Evolutionary conservation across 2,329 filamentous ascomycete species (phyloP).

Genomic region (Ilyonectria destructans): DNA sequence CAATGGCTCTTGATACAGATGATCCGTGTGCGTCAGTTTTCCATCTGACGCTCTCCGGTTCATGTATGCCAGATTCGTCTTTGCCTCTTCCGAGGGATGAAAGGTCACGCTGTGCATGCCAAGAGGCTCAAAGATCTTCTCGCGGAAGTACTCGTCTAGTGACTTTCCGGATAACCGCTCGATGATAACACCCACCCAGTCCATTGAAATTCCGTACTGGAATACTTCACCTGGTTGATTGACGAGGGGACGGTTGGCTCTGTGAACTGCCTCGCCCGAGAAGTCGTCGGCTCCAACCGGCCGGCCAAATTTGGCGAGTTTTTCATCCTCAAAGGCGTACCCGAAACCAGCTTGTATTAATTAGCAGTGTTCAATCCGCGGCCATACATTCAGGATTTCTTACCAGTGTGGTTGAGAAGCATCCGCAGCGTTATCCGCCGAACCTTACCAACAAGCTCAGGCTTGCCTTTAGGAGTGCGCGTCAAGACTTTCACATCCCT

Average conservation of each 20-base stretch:
- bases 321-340: conserved; percentile 26
- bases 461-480: not conserved
- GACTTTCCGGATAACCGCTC: conserved; percentile 8
- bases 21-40: conserved; percentile 6
- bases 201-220: conserved; percentile 33
- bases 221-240: conserved; percentile 32
- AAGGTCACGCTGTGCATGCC: conserved; percentile 13
- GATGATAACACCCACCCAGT: conserved; percentile 32
- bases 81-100: not conserved
- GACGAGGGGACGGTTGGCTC: conserved; percentile 4
- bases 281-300: conserved; percentile 26
- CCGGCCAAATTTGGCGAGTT: conserved; percentile 11
- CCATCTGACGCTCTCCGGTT: conserved; percentile 2
- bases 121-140: conserved; percentile 22
- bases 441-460: conserved; percentile 7
- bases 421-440: conserved; percentile 18
- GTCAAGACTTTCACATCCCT: conserved; percentile 18
- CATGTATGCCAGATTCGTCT: conserved; percentile 22
- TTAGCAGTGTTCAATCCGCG: not conserved
- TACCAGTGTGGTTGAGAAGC: conserved; percentile 27
- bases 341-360: conserved; percentile 17
- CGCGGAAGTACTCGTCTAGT: conserved; percentile 28
- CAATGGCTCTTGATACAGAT: conserved; percentile 5
- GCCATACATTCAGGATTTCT: not conserved
- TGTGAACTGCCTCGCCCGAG: not conserved